phyloP scores from a whole-genome alignment of 345 rosid species.

The Gossypium sturtianum region DNA sequence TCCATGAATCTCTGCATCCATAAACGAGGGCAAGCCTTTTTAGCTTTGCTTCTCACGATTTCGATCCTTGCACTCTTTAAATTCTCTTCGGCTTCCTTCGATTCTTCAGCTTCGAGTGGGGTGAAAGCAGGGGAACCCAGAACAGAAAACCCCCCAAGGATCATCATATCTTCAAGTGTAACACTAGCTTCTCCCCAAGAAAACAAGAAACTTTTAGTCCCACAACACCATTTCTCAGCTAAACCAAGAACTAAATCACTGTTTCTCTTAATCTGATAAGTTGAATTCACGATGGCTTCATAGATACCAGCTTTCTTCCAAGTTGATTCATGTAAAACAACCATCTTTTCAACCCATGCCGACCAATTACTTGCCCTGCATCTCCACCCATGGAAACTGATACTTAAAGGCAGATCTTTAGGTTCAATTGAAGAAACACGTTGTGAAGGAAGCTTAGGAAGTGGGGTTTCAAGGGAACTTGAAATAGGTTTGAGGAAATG shows the following conservation, averaged over 20 bases:
- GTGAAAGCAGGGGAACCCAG: constrained; percentile 32
- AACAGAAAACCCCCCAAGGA: constrained; percentile 26
- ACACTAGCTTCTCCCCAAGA: constrained; percentile 37
- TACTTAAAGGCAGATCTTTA: constrained; percentile 14
- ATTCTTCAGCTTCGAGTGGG: background rate
- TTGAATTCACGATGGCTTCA: constrained; percentile 31
- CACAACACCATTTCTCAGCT: constrained; percentile 30
- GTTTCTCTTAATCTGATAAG: constrained; percentile 14
- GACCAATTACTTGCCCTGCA: constrained; percentile 17
- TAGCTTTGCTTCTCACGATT: constrained; percentile 14
- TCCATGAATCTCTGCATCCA: constrained; percentile 27
- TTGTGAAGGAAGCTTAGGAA: constrained; percentile 9
- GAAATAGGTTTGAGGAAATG: constrained; percentile 23
- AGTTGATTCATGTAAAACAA: constrained; percentile 10
- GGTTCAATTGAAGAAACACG: constrained; percentile 6
- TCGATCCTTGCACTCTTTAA: background rate
- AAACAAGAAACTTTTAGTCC: constrained; percentile 31
- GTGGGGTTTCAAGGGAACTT: background rate
- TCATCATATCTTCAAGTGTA: constrained; percentile 32
- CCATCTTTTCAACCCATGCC: constrained; percentile 25
- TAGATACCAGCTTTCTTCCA: constrained; percentile 32
- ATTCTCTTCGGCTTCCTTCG: constrained; percentile 5
- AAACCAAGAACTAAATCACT: constrained; percentile 22
- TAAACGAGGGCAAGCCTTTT: constrained; percentile 11
- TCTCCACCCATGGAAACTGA: constrained; percentile 25